These are phyloP conservation scores for Chaetomiaceae sp. DNA, from an alignment of 2,329 filamentous ascomycete species.

Conservation along the genomic window DNA sequence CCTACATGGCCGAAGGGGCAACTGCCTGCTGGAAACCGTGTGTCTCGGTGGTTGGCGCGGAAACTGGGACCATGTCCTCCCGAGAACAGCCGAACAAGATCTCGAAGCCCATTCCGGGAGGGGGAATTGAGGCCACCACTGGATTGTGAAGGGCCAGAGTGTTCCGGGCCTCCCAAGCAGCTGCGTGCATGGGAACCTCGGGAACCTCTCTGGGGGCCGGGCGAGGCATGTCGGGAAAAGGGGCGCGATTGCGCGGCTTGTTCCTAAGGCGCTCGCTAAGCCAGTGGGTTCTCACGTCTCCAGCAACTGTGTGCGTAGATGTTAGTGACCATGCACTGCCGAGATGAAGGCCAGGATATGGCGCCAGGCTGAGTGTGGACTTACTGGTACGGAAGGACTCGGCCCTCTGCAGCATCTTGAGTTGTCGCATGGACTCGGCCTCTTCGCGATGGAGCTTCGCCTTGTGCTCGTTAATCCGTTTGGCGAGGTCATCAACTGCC, in stretches of 20 bases:
- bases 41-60: conserved; percentile 6
- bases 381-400: neutral
- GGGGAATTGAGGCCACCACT: neutral
- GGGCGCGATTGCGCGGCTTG: neutral
- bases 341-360: neutral
- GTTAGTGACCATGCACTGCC: neutral
- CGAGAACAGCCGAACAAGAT: neutral
- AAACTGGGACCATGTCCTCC: conserved; percentile 1
- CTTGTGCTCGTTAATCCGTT: neutral
- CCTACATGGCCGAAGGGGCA: conserved; percentile 1
- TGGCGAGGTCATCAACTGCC: neutral
- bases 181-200: too few relatives aligned
- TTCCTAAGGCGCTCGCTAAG: neutral
- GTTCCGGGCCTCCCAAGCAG: too few relatives aligned
- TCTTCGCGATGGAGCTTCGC: neutral
- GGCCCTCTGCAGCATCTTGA: neutral
- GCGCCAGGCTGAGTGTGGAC: neutral
- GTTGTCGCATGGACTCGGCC: neutral
- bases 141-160: neutral
- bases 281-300: neutral
- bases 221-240: neutral
- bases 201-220: too few relatives aligned
- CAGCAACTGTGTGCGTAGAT: neutral
- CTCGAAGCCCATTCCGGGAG: neutral
- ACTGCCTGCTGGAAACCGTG: neutral